Evolutionary conservation across 768 basidiomycete genomes (phyloP), one percentile per base, ranked within the genome.

Genomic region (Crassisporium funariophilum): DNA sequence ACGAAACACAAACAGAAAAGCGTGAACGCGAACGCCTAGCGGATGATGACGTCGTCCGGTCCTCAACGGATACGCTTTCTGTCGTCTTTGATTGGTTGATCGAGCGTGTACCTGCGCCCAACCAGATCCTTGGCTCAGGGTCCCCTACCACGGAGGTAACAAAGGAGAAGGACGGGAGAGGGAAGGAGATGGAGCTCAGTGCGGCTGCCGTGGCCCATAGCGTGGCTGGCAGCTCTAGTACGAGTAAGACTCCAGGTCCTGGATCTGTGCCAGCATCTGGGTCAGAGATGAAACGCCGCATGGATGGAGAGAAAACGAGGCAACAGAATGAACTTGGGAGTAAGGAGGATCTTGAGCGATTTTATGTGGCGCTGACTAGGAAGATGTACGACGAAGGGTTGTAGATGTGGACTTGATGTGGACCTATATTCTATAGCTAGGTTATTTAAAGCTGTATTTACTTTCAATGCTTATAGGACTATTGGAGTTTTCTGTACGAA

Each of bases 351-450:
- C 67, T 98, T 60, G 93, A 95, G 62, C 72, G 84, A 57, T 91
- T 99, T 66, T 95, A 95, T 64, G 77, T 97, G 24, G 90, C 94
- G 5, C 65, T 98, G 35, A 82, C 88, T 53, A 79, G 88, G 66
- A 95, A 91, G 70, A 67, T 99, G 69, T 92, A 94, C 56, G 89
- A 98, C 47, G 92, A 97, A 62, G 95, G 95, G 9, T 67, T 94
- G 59, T 97, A 69, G 74, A 35, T 5, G 2, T 13, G 15, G 13
- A 7, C 7, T 29, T 34, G 11, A 5, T 41, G 35, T 38, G 3
- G 16, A 13, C 27, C 27, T 7, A 7, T 7, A 29, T 7, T 29
- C 7, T 29, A n/a, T n/a, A n/a, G n/a, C n/a, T n/a, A n/a, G n/a
- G n/a, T n/a, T n/a, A n/a, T n/a, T n/a, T n/a, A n/a, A n/a, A n/a